These are phyloP conservation scores for Monilinia polystroma DNA, from an alignment of 2,329 filamentous ascomycete species.

Conservation along the genomic window DNA sequence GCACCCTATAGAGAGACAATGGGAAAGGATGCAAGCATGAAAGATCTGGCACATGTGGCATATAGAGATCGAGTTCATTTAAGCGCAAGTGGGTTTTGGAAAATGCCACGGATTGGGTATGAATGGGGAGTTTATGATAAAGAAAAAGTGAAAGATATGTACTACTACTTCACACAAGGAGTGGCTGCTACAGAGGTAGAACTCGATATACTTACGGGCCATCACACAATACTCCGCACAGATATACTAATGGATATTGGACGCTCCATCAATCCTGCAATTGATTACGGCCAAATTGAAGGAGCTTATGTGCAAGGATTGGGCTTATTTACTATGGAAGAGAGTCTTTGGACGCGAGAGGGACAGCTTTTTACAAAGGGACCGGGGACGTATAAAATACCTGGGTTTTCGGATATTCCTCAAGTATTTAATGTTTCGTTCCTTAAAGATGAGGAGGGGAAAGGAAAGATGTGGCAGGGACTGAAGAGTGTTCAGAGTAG, in stretches of 20 bases:
- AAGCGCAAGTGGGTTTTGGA: conserved; percentile 91
- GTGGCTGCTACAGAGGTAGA: conserved; percentile 90
- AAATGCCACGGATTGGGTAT: conserved; percentile 93
- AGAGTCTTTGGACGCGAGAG: conserved; percentile 62
- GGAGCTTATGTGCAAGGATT: conserved; percentile 79
- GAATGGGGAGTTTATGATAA: conserved; percentile 85
- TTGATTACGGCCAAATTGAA: conserved; percentile 82
- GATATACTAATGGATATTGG: conserved; percentile 98
- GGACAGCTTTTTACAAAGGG: conserved; percentile 65
- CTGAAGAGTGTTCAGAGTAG: conserved; percentile 54
- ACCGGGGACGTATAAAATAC: conserved; percentile 79
- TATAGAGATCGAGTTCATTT: conserved; percentile 95
- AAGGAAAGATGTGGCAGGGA: conserved; percentile 48
- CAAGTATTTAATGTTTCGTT: conserved; percentile 55
- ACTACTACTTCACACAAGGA: conserved; percentile 95
- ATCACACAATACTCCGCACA: conserved; percentile 84
- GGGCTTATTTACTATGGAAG: conserved; percentile 76
- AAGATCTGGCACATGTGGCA: conserved; percentile 81
- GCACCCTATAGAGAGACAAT: conserved; percentile 80
- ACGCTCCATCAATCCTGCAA: conserved; percentile 64
- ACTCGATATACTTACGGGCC: conserved; percentile 87
- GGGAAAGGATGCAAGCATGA: conserved; percentile 74
- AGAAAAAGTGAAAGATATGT: conserved; percentile 64
- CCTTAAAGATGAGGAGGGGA: conserved; percentile 42
- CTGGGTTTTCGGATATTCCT: conserved; percentile 82